Conservation (phyloP, 1,284 basidiomycete species). For the Chalciporus sp. region DNA sequence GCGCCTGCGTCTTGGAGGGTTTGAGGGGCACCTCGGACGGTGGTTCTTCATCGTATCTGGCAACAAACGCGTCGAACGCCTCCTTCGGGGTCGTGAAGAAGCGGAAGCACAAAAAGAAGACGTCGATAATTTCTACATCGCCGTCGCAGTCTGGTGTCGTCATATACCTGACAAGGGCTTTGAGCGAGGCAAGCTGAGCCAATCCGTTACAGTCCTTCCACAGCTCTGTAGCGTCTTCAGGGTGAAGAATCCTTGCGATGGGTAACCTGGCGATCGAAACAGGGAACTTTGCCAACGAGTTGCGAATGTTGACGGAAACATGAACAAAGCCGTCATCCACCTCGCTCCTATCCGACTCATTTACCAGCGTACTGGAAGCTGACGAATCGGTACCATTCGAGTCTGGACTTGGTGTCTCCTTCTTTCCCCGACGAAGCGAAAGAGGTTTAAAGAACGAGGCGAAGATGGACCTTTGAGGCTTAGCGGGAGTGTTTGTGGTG, state of each 20-base stretch:
- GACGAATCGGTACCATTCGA: slow-evolving; percentile 5
- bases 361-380: slow-evolving; percentile 25
- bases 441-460: slow-evolving; percentile 20
- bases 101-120: slow-evolving; percentile 80
- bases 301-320: slow-evolving; percentile 28
- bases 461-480: slow-evolving; percentile 12
- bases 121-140: slow-evolving; percentile 42
- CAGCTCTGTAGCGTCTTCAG: slow-evolving; percentile 31
- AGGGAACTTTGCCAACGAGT: slow-evolving; percentile 35
- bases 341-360: slow-evolving; percentile 15
- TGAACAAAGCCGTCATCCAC: slow-evolving; percentile 21
- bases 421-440: slow-evolving; percentile 14
- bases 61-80: slow-evolving; percentile 56
- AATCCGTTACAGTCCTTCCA: slow-evolving; percentile 31
- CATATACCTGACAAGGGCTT: slow-evolving; percentile 50
- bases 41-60: slow-evolving; percentile 56
- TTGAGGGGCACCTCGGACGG: slow-evolving; percentile 28
- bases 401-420: slow-evolving; percentile 10
- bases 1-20: slow-evolving; percentile 42
- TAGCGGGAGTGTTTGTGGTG: not conserved
- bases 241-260: slow-evolving; percentile 24
- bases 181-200: slow-evolving; percentile 40
- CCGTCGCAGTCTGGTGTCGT: slow-evolving; percentile 43
- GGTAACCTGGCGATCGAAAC: slow-evolving; percentile 18
- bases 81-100: slow-evolving; percentile 65